Evolutionary conservation across 176 grass and related monocot species (phyloP).

Genomic region (Luzula sylvatica): DNA sequence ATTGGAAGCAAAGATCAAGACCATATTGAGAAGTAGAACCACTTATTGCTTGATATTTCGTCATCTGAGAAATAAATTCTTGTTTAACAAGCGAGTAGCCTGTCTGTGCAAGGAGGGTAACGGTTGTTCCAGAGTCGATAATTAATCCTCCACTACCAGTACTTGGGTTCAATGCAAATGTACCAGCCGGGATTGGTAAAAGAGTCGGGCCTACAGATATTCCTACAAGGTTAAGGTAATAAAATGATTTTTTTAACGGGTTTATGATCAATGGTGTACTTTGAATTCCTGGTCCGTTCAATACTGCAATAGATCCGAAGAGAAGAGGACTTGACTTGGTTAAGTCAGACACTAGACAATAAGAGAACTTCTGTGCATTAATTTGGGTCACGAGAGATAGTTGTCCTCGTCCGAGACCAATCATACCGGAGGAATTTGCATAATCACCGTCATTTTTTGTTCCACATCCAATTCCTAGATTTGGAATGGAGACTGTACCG

Average conservation of each 20-base stretch:
- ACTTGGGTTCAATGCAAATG: constrained; percentile 6
- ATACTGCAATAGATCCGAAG: not conserved
- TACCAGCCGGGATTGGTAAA: not conserved
- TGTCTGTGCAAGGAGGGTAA: not conserved
- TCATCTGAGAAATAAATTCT: not conserved
- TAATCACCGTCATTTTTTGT: not conserved
- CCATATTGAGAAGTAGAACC: not conserved
- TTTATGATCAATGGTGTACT: not conserved
- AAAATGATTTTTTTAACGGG: not conserved
- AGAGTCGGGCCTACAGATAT: not conserved
- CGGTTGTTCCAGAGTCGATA: constrained; percentile 9
- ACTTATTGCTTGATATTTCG: not conserved
- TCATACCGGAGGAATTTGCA: constrained; percentile 12
- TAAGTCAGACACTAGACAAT: constrained; percentile 23
- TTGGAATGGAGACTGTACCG: not conserved
- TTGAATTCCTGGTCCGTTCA: not conserved
- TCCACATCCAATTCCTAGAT: constrained; percentile 18
- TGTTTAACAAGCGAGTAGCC: not conserved
- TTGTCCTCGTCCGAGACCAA: constrained; percentile 17
- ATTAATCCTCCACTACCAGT: not conserved
- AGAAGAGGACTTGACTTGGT: constrained; percentile 18
- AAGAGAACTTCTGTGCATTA: constrained; percentile 19
- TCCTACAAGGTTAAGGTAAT: constrained; percentile 4
- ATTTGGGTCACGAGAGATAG: constrained; percentile 28
- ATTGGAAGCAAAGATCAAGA: not conserved